Evolutionary conservation across 1,139 yeast genomes (phyloP), one percentile per base, ranked within the genome.

Genomic region (Protomyces arabidopsidicola): DNA sequence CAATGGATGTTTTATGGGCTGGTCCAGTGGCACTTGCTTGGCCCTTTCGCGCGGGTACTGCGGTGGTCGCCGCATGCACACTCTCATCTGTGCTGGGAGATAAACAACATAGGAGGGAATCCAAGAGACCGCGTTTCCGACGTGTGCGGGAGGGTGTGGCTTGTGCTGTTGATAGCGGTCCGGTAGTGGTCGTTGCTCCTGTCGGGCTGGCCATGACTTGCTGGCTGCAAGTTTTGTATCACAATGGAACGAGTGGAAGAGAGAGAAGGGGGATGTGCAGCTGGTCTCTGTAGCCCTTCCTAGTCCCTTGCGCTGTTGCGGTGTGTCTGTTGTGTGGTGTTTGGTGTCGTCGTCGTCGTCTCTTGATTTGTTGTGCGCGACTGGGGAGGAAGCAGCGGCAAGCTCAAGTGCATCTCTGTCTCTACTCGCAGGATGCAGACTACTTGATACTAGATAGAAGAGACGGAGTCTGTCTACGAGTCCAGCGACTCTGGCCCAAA

Each of bases 401-500:
- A 9, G 38, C 38, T 35, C 12, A 35, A 35, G 8, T 35, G 12
- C 12, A 35, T 35, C 38, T 35, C 38, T 35, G 38, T 35, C 38
- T 35, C 38, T 35, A 12, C 12, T 12, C 12, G n/a, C n/a, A n/a
- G n/a, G n/a, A n/a, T n/a, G n/a, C n/a, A n/a, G 27, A 3, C 27
- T 27, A 3, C 6, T 14, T n/a, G 51, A 9, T 45, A 20, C 14
- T 20, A 8, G 27, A 14, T n/a, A 8, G 1, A 12, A 6, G 6
- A 45, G 31, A n/a, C n/a, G n/a, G n/a, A n/a, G 9, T 45, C 50
- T 45, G 50, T 8, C 36, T 50, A 50, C 24, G 53, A 12, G 8
- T 38, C 50, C 31, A 58, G 53, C 20, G 52, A 39, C 42, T 58
- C 62, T 6, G 62, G 62, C 35, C 62, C 62, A 45, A 58, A 58